These are phyloP conservation scores for Aspergillus kassunensis DNA, from an alignment of 495 filamentous ascomycete species.

Conservation along the genomic window DNA sequence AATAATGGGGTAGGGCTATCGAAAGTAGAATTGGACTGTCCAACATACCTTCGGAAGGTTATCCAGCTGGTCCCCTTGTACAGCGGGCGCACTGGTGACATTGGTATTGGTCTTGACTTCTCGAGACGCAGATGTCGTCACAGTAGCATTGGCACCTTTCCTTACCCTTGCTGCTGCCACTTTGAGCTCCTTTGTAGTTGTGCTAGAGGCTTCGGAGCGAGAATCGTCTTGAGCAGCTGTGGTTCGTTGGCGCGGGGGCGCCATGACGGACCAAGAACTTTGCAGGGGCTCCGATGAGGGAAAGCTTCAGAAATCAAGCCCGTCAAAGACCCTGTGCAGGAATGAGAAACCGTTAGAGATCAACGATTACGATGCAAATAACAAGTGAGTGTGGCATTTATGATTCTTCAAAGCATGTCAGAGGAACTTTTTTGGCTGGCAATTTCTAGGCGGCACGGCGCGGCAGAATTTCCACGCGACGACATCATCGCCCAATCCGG, in stretches of 20 bases:
- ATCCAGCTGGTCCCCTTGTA: constrained; percentile 23
- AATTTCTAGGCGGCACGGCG: constrained; percentile 26
- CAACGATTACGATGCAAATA: constrained; percentile 8
- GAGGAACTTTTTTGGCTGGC: constrained; percentile 22
- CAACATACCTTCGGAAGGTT: constrained; percentile 32
- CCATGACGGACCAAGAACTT: constrained; percentile 24
- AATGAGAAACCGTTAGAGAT: not conserved
- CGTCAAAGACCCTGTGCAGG: not conserved
- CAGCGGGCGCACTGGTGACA: constrained; percentile 35
- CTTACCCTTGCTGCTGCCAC: constrained; percentile 30
- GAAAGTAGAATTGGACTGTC: not conserved
- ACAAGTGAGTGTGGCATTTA: constrained; percentile 1
- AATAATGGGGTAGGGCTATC: constrained; percentile 3
- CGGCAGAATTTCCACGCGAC: constrained; percentile 34
- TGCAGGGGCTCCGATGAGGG: constrained; percentile 1
- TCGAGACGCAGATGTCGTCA: constrained; percentile 5
- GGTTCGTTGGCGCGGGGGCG: constrained; percentile 45
- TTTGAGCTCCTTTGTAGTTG: constrained; percentile 45
- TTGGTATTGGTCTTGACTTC: constrained; percentile 22
- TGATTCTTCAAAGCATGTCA: constrained; percentile 5
- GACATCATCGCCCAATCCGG: constrained; percentile 21
- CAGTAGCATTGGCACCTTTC: constrained; percentile 23
- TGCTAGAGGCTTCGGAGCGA: constrained; percentile 51
- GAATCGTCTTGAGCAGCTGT: constrained; percentile 47
- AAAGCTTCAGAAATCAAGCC: constrained; percentile 4